Percentiles rank a stretch among this genome's conserved stretches.
Evolutionary conservation across 2,329 filamentous ascomycete genomes (phyloP).

Genomic region (Aspergillus latus): DNA sequence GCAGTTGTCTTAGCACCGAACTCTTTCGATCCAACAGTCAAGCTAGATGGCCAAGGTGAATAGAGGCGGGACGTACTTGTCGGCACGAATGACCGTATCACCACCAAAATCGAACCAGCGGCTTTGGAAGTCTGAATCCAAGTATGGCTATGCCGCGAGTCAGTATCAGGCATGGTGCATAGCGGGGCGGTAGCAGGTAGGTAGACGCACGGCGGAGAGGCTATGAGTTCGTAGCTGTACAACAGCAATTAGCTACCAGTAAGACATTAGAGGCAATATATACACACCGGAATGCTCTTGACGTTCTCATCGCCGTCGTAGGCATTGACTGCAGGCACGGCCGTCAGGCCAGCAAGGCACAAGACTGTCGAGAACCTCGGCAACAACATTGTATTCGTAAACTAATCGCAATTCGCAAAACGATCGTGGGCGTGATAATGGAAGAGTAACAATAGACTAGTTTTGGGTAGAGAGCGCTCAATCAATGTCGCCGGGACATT

Average conservation of each 20-base stretch:
- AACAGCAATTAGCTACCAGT: conserved; percentile 16
- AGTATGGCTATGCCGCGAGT: conserved; percentile 68
- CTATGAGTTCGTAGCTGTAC: conserved; percentile 81
- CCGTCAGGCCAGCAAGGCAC: conserved; percentile 36
- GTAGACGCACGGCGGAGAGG: conserved; percentile 67
- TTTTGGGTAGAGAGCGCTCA: not conserved
- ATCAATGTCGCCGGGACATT: conserved; percentile 41
- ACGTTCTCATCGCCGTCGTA: conserved; percentile 55
- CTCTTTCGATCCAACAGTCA: not conserved
- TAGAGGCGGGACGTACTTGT: conserved; percentile 47
- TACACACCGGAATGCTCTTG: conserved; percentile 65
- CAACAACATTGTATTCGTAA: conserved; percentile 31
- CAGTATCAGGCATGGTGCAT: conserved; percentile 3
- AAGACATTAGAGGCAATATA: not conserved
- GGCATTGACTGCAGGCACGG: conserved; percentile 32
- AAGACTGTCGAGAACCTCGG: conserved; percentile 36
- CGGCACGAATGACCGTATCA: conserved; percentile 78
- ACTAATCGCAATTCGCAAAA: conserved; percentile 1
- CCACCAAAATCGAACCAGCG: conserved; percentile 99
- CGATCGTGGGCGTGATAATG: conserved; percentile 2
- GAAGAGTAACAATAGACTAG: conserved; percentile 9
- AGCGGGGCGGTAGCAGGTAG: conserved; percentile 1
- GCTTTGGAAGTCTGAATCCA: conserved; percentile 97
- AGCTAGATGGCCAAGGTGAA: not conserved
- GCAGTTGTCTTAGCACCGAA: conserved; percentile 12